phyloP scores from a whole-genome alignment of 352 stramenopile species.

The Globisporangium nunn region DNA sequence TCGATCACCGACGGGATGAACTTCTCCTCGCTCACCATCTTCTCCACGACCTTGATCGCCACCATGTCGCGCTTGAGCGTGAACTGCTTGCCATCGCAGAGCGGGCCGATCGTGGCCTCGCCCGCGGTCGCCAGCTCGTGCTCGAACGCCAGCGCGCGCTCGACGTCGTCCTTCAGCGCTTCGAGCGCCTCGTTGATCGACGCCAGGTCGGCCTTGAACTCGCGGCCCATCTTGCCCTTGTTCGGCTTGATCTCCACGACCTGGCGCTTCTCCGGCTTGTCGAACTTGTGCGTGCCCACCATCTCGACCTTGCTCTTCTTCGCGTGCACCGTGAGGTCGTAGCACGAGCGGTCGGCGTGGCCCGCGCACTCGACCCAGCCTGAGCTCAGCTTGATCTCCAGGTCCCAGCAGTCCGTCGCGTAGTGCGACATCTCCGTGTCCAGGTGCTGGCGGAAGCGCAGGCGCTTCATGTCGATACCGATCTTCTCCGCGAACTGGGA shows the following conservation, averaged over 20 bases:
- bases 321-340: conserved; percentile 91
- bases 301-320: conserved; percentile 88
- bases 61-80: conserved; percentile 94
- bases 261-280: conserved; percentile 92
- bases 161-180: conserved; percentile 87
- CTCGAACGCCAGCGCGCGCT: conserved; percentile 86
- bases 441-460: conserved; percentile 99
- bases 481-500: conserved; percentile 93
- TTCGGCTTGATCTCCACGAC: conserved; percentile 94
- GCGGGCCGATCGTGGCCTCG: conserved; percentile 84
- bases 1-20: conserved; percentile 99
- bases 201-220: conserved; percentile 93
- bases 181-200: conserved; percentile 67
- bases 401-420: conserved; percentile 98
- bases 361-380: conserved; percentile 99
- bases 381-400: conserved; percentile 97
- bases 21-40: conserved; percentile 96
- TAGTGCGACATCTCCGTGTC: conserved; percentile 99
- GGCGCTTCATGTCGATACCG: conserved; percentile 90
- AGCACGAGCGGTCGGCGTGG: conserved; percentile 98
- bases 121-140: conserved; percentile 86
- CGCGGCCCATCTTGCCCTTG: conserved; percentile 94
- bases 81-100: conserved; percentile 85
- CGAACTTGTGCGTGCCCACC: conserved; percentile 85
- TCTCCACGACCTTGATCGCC: conserved; percentile 91